Evolutionary conservation across 495 filamentous ascomycete genomes (phyloP).

Genomic region (Neurospora sp.): DNA sequence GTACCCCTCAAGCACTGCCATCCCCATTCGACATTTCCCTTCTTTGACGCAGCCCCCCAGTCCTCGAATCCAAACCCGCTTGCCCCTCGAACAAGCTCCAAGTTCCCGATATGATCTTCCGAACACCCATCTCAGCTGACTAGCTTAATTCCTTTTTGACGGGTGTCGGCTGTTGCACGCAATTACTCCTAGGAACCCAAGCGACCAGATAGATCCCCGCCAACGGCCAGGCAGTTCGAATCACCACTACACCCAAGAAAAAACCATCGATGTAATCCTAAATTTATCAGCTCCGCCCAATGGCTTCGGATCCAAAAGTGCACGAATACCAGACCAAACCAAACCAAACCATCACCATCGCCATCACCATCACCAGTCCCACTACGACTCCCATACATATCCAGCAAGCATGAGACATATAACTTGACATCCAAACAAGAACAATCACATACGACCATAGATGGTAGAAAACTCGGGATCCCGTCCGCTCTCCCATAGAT

Average conservation of each 20-base stretch:
- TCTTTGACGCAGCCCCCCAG: too few species aligned
- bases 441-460: constrained; percentile 33
- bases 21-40: too few species aligned
- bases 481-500: constrained; percentile 45
- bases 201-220: too few species aligned
- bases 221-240: neutral
- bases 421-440: neutral
- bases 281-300: too few species aligned
- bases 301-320: too few species aligned
- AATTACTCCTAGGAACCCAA: neutral
- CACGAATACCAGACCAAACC: too few species aligned
- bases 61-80: too few species aligned
- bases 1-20: neutral
- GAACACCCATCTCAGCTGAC: neutral
- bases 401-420: neutral
- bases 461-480: constrained; percentile 35
- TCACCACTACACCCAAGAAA: neutral
- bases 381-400: neutral
- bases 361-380: neutral
- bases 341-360: too few species aligned
- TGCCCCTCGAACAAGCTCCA: too few species aligned
- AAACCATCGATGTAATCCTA: too few species aligned
- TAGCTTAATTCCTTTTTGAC: neutral
- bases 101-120: neutral
- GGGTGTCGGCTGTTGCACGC: neutral